These are phyloP conservation scores for Cladosporium sp. DNA, from an alignment of 2,329 filamentous ascomycete species.

Conservation along the genomic window DNA sequence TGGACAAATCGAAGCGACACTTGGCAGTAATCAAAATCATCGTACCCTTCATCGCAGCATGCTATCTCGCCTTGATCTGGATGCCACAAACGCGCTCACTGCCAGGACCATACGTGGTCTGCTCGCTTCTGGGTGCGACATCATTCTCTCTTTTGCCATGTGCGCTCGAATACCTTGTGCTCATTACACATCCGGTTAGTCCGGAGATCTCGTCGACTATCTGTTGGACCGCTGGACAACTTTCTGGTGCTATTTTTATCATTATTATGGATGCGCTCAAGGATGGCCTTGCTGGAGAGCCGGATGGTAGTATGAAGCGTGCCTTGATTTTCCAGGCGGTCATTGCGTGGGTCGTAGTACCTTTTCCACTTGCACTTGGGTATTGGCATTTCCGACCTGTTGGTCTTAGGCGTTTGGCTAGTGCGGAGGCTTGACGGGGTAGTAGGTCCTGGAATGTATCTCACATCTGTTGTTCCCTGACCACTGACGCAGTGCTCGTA, in stretches of 20 bases:
- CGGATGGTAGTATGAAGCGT: conserved; percentile 65
- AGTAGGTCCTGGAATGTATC: background rate
- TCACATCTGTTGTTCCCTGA: too few relatives aligned
- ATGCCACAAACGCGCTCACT: conserved; percentile 65
- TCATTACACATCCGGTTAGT: conserved; percentile 81
- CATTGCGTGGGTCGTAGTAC: conserved; percentile 63
- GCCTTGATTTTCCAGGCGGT: conserved; percentile 79
- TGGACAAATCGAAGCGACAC: conserved; percentile 82
- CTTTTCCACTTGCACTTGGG: conserved; percentile 68
- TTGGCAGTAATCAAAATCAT: conserved; percentile 70
- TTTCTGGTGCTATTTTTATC: conserved; percentile 82
- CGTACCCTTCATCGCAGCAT: conserved; percentile 67
- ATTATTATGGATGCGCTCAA: conserved; percentile 76
- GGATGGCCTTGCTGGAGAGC: conserved; percentile 39
- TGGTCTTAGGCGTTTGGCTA: conserved; percentile 10
- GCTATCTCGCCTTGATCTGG: conserved; percentile 78
- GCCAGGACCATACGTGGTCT: conserved; percentile 71
- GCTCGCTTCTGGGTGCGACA: conserved; percentile 74
- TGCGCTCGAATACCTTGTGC: conserved; percentile 80
- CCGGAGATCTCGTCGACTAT: conserved; percentile 83
- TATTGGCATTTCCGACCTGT: conserved; percentile 36
- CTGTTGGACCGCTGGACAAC: conserved; percentile 83
- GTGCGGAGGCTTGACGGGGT: background rate
- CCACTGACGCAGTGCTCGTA: too few relatives aligned
- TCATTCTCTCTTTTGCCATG: conserved; percentile 81